Conservation (phyloP, 208 protist species). For the Tritrichomonas musculus region DNA sequence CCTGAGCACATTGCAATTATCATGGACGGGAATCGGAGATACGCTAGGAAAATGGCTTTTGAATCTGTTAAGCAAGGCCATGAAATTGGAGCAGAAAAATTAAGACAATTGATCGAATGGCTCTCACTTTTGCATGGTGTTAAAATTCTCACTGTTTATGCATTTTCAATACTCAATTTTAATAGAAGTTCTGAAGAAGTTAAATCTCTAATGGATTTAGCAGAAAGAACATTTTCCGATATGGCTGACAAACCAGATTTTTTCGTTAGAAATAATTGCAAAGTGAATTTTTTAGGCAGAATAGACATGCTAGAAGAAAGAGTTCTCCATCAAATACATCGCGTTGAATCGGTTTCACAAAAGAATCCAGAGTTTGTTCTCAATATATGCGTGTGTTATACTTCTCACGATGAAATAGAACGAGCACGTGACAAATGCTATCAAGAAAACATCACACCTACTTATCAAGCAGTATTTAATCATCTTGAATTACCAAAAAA, state of each 20-base stretch:
- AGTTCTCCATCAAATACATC: neutral
- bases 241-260: neutral
- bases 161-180: conserved; percentile 7
- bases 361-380: conserved; percentile 28
- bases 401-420: conserved; percentile 27
- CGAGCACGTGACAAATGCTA: neutral
- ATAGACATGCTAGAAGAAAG: neutral
- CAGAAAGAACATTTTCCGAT: neutral
- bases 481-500: neutral
- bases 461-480: neutral
- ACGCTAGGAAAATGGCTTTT: conserved; percentile 18
- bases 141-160: neutral
- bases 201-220: neutral
- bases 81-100: neutral
- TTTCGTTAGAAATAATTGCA: neutral
- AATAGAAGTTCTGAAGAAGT: neutral
- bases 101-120: conserved; percentile 17
- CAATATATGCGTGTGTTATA: conserved; percentile 19
- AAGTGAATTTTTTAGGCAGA: neutral
- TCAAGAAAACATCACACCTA: neutral
- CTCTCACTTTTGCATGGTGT: neutral
- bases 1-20: conserved; percentile 37
- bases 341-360: neutral
- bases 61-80: neutral
- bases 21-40: conserved; percentile 43